Base-by-base conservation (phyloP, 805 yeast species). In the Starmerella etchellsii region DNA sequence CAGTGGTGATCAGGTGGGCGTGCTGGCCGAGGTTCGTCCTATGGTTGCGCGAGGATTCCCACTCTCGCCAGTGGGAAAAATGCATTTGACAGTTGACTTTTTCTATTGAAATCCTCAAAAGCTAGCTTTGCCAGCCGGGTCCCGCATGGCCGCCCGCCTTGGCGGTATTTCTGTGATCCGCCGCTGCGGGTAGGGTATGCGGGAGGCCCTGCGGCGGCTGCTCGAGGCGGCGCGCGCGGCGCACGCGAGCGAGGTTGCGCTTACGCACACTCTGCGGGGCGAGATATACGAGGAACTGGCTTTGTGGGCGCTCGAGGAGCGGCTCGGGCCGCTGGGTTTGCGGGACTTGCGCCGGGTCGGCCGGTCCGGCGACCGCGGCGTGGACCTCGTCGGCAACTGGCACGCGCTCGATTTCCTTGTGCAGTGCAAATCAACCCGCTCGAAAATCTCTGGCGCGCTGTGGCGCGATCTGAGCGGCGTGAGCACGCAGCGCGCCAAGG, bases 381-480 rank as follows among this genome's bases (percentile, higher is more conserved):
- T 45, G 6, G 49, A 45, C 19, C 37, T 45, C 1, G 27, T 40
- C 4, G 49, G 40, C 4, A 14, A 36, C 18, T 36, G 40, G 42
- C 6, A 34, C 4, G 5, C 10, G 7, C 4, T 45, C n/a, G 39
- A 42, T 15, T 5, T 45, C 11, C 36, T 40, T 4, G 43, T 45
- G 4, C 49, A 45, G 26, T 45, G 49, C 36, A 45, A 45, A 20
- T 26, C 47, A 9, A 20, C 37, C 14, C 15, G 27, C 2, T 9
- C 20, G 7, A 45, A 34, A 26, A 30, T 38, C 5, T 11, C 40
- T 3, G 44, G 47, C 15, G 28, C 28, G 20, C 30, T 45, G 5
- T 45, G 47, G 49, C 36, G 47, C 13, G 49, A 43, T 14, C 37
- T 43, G 4, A 34, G 40, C 26, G 49, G 49, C 14, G 43, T 42